phyloP scores from a whole-genome alignment of 257 asterid species.

The Lycium barbarum region DNA sequence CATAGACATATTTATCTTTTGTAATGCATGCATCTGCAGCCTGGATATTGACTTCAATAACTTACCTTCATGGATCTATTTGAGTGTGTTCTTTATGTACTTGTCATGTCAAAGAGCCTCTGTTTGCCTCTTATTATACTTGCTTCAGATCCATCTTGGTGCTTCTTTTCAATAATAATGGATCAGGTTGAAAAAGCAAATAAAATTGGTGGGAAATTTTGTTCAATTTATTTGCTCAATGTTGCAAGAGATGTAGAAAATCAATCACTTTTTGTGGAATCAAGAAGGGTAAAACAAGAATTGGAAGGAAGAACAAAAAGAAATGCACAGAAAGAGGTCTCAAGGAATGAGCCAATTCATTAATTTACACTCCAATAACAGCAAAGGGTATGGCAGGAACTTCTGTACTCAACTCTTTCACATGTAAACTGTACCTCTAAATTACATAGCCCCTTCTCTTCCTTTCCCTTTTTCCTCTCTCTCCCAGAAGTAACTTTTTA shows the following conservation, averaged over 20 bases:
- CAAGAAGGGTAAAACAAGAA: neutral
- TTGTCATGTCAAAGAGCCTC: conserved; percentile 9
- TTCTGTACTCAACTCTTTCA: neutral
- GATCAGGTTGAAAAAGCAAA: neutral
- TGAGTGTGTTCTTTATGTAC: conserved; percentile 12
- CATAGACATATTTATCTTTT: conserved; percentile 10
- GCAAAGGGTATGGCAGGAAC: neutral
- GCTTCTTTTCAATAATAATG: neutral
- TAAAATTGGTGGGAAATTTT: neutral
- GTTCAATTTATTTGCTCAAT: neutral
- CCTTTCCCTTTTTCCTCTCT: no score
- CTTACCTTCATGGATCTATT: neutral
- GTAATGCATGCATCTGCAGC: neutral
- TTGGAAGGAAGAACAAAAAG: neutral
- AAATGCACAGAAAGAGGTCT: neutral
- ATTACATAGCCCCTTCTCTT: neutral
- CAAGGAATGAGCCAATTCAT: conserved; percentile 15
- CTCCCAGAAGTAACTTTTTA: neutral
- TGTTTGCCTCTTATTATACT: neutral
- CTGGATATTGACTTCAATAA: conserved; percentile 19
- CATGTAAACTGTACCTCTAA: neutral
- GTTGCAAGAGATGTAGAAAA: neutral
- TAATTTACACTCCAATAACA: neutral
- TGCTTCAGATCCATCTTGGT: conserved; percentile 17
- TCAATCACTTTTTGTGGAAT: neutral